Base-by-base conservation (phyloP, 2,329 filamentous ascomycete genomes). In the Talaromyces sp. region DNA sequence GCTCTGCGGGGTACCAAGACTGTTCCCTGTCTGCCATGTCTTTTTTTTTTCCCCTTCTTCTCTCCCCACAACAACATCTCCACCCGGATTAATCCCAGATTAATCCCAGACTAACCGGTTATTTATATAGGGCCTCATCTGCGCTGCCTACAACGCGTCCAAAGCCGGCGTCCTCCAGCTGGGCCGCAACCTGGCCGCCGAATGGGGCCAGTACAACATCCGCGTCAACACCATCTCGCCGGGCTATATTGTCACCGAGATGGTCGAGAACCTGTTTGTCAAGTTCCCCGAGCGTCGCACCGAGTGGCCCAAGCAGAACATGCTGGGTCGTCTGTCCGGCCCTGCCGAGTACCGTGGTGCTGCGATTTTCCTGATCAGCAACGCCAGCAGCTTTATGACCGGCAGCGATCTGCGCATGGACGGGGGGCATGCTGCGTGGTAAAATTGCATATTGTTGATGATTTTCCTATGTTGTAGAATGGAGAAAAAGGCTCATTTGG, bases 251-350 rank as follows among this genome's bases (percentile, higher is more conserved):
- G 74, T 78, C 57, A 80, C 78, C 4, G 71, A 76, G 47, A 80
- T 80, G 78, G 77, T 79, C 9, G 76, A 78, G 67, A 70, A 75
- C 40, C 66, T 79, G 33, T 78, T 78, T 59, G 51, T 72, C 12
- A 81, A 87, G 57, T 96, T 89, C 89, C 86, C 90, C 4, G 87
- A 84, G 67, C 88, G 93, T 73, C 95, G 94, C 74, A 92, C 72
- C 8, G 83, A 87, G 63, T 96, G 92, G 92, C 86, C 90, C 16
- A 88, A 83, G 68, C 88, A 94, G 76, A 96, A 96, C 76, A 95
- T 96, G 91, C 81, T 96, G 59, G 87, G 84, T 31, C 83, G 86
- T 36, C 79, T 92, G 63, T 89, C 87, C 70, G 77, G 76, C 27
- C 88, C 89, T 0, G 80, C 86, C 56, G 89, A 92, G 73, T 91